A percentile compares a stretch with the other conserved stretches of the same genome.
These are phyloP conservation scores for Colletotrichum tropicicola DNA, from an alignment of 2,329 filamentous ascomycete genomes.

Conservation along the genomic window DNA sequence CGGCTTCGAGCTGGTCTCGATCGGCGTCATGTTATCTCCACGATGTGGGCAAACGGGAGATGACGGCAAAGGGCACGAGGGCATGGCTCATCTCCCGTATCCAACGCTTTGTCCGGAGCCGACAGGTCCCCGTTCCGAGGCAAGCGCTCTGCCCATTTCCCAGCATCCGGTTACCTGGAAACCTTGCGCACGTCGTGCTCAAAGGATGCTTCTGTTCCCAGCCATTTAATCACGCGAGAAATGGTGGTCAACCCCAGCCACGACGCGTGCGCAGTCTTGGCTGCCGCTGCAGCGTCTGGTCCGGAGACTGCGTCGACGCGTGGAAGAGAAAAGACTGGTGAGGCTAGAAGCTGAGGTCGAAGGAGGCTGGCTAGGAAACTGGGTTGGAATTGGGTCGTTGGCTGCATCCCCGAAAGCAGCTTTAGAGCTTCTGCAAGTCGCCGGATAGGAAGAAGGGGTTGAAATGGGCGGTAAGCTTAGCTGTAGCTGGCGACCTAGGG, in stretches of 20 bases:
- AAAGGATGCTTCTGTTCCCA: slow-evolving; percentile 17
- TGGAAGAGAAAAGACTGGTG: background rate
- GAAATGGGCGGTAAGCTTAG: background rate
- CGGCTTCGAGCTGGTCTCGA: slow-evolving; percentile 6
- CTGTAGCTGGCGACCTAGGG: slow-evolving; percentile 5
- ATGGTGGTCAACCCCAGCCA: slow-evolving; percentile 6
- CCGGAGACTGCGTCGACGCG: background rate
- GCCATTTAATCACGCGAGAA: background rate
- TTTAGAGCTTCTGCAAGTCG: background rate
- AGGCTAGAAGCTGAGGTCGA: background rate
- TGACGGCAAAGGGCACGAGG: background rate
- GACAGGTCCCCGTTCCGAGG: background rate
- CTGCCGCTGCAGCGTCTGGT: background rate
- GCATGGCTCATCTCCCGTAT: slow-evolving; percentile 10
- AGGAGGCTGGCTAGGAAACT: slow-evolving; percentile 16
- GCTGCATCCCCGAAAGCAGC: slow-evolving; percentile 6
- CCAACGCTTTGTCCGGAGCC: slow-evolving; percentile 5
- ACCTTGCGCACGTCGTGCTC: background rate
- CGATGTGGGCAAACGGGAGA: background rate
- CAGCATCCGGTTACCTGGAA: slow-evolving; percentile 8
- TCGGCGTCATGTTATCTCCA: slow-evolving; percentile 10
- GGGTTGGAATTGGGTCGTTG: background rate
- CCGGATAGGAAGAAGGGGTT: slow-evolving; percentile 13
- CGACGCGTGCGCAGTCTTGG: background rate
- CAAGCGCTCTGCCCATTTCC: background rate